phyloP scores from a whole-genome alignment of 805 yeast genomes.

The Candida fluviatilis region DNA sequence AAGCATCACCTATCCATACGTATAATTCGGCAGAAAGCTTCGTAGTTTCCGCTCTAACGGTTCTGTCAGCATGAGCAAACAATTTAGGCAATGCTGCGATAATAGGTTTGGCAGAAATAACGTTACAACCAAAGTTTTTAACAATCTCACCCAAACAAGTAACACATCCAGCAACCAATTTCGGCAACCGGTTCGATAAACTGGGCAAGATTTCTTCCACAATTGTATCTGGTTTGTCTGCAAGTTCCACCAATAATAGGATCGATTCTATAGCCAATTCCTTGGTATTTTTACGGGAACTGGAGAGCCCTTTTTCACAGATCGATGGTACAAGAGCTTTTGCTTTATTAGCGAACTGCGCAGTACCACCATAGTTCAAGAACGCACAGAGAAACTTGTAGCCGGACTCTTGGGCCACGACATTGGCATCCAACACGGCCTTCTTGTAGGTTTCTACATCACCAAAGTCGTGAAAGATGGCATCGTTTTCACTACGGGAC shows the following conservation, averaged over 20 bases:
- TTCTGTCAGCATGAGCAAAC: constrained; percentile 82
- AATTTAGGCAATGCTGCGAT: constrained; percentile 59
- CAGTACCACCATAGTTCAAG: constrained; percentile 52
- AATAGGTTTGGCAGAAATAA: constrained; percentile 54
- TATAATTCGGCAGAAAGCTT: constrained; percentile 63
- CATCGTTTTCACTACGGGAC: constrained; percentile 54
- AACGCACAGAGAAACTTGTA: constrained; percentile 51
- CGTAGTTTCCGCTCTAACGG: constrained; percentile 77
- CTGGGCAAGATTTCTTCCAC: constrained; percentile 65
- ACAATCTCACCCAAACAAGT: constrained; percentile 54
- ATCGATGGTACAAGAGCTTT: constrained; percentile 44
- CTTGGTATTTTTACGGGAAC: constrained; percentile 73
- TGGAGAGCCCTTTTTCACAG: constrained; percentile 78
- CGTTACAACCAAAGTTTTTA: constrained; percentile 58
- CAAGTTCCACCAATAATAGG: constrained; percentile 55
- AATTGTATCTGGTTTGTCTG: constrained; percentile 58
- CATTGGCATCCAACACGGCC: constrained; percentile 74
- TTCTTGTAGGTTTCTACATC: constrained; percentile 54
- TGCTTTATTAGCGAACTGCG: constrained; percentile 35
- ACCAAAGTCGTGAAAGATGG: constrained; percentile 48
- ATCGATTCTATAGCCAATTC: constrained; percentile 60
- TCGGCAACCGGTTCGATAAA: constrained; percentile 64
- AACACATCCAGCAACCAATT: constrained; percentile 66
- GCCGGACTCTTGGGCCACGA: constrained; percentile 88
- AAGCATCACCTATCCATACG: constrained; percentile 66